Evolutionary conservation across 257 asterid species (phyloP).

Genomic region (Primulina eburnea): DNA sequence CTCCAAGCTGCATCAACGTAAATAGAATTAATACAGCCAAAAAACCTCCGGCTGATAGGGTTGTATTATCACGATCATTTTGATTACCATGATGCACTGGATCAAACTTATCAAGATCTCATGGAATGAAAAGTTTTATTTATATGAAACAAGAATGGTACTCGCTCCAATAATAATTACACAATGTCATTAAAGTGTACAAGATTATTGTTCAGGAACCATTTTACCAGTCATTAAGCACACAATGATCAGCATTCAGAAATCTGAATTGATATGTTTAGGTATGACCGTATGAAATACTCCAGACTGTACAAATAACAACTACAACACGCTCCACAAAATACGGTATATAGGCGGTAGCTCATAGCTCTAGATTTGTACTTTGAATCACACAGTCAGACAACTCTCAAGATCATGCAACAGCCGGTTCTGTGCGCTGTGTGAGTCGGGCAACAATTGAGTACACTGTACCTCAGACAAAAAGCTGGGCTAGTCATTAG

Average conservation of each 20-base stretch:
- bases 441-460: conserved; percentile 6
- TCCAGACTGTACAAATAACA: background rate
- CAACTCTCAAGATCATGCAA: conserved; percentile 7
- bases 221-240: background rate
- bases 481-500: conserved; percentile 7
- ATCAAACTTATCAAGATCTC: background rate
- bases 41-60: background rate
- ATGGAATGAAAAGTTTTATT: background rate
- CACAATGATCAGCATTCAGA: background rate
- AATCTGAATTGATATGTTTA: background rate
- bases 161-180: background rate
- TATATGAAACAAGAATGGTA: background rate
- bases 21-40: conserved; percentile 11
- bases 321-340: background rate
- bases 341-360: background rate
- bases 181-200: background rate
- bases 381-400: conserved; percentile 5
- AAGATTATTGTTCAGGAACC: background rate
- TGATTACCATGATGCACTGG: conserved; percentile 1
- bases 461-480: background rate
- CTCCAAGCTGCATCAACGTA: conserved; percentile 77
- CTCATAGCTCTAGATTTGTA: background rate
- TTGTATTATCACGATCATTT: background rate
- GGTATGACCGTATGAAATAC: background rate
- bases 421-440: conserved; percentile 9